These are phyloP conservation scores for Acanthamoeba royreba DNA, from an alignment of 208 protist species.

Conservation along the genomic window DNA sequence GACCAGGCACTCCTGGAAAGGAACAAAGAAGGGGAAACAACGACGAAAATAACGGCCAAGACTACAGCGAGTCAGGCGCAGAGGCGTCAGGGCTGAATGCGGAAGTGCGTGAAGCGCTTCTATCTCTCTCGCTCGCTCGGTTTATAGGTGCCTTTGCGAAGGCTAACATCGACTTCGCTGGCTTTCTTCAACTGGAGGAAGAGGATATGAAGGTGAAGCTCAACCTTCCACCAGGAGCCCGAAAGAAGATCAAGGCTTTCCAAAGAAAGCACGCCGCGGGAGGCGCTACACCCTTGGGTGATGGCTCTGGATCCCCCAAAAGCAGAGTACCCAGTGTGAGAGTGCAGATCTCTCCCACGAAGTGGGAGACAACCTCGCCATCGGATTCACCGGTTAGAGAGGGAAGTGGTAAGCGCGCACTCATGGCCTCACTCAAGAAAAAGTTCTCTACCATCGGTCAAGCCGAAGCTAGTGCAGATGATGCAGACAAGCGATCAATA, in stretches of 20 bases:
- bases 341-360: no score
- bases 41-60: neutral
- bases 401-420: no score
- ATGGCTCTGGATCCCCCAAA: no score
- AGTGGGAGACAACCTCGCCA: no score
- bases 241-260: neutral
- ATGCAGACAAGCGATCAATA: neutral
- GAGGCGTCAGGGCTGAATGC: neutral
- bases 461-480: neutral
- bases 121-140: neutral
- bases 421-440: no score
- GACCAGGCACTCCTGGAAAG: no score
- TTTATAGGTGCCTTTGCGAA: neutral
- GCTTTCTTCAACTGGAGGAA: neutral
- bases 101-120: neutral
- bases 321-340: no score
- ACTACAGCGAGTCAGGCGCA: neutral
- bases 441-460: neutral
- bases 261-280: neutral
- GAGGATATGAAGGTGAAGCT: neutral
- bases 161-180: neutral
- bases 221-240: neutral
- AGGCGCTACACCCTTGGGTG: neutral
- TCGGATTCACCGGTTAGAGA: no score
- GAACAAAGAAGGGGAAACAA: no score